These are phyloP conservation scores for Gynochthodes officinalis DNA, from an alignment of 257 asterid species.

Conservation along the genomic window DNA sequence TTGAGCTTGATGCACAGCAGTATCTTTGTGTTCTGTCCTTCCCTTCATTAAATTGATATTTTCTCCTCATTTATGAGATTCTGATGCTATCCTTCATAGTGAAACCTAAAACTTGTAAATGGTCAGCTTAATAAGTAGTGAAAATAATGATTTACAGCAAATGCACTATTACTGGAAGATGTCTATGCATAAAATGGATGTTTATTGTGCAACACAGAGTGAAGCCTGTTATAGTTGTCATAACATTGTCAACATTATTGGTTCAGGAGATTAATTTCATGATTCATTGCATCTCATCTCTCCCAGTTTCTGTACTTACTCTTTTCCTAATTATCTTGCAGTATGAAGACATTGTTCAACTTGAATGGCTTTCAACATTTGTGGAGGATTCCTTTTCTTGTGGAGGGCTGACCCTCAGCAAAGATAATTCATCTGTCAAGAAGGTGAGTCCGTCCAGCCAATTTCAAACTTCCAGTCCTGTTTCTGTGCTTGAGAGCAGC, in stretches of 20 bases:
- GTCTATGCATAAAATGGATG: no score
- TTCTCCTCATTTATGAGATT: not conserved
- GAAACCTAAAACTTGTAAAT: not conserved
- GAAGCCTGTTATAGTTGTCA: not conserved
- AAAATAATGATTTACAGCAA: no score
- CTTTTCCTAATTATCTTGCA: slow-evolving; percentile 24
- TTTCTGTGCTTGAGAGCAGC: slow-evolving; percentile 79
- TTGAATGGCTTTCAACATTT: slow-evolving; percentile 70
- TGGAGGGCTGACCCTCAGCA: slow-evolving; percentile 54
- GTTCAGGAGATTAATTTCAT: not conserved
- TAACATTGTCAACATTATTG: not conserved
- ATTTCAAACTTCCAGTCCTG: slow-evolving; percentile 67
- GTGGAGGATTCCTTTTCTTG: slow-evolving; percentile 76
- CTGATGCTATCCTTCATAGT: not conserved
- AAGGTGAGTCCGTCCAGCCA: slow-evolving; percentile 32
- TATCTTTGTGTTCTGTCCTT: no score
- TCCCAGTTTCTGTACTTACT: slow-evolving; percentile 1
- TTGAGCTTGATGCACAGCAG: not conserved
- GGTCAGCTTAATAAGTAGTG: no score
- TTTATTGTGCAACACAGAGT: not conserved
- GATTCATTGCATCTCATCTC: not conserved
- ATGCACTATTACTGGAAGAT: not conserved
- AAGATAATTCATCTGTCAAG: slow-evolving; percentile 34
- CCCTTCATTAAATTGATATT: not conserved
- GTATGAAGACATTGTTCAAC: slow-evolving; percentile 71